A percentile compares a stretch with the other conserved stretches of the same genome.
Evolutionary conservation across 2,329 filamentous ascomycete genomes (phyloP).

Genomic region (Fusarium sambucinum): DNA sequence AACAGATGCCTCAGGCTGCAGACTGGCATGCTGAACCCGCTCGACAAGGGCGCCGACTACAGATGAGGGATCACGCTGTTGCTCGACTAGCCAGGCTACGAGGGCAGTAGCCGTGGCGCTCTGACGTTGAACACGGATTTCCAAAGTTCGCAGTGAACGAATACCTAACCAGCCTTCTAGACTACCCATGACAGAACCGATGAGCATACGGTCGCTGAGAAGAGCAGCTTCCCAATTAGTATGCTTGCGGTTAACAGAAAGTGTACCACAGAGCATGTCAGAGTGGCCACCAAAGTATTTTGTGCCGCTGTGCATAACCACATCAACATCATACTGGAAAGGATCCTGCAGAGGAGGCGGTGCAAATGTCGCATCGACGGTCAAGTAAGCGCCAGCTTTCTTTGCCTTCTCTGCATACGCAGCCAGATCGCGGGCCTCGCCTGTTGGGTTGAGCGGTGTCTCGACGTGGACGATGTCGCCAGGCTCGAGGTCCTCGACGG

Average conservation of each 20-base stretch:
- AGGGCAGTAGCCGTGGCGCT: constrained; percentile 76
- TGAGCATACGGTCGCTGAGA: constrained; percentile 75
- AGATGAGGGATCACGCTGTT: constrained; percentile 56
- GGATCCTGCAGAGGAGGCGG: constrained; percentile 91
- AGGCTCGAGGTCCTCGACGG: constrained; percentile 72
- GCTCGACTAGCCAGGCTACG: constrained; percentile 76
- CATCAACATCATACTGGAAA: constrained; percentile 82
- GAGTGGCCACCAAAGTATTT: constrained; percentile 98
- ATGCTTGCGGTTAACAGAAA: constrained; percentile 71
- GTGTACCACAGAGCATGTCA: constrained; percentile 89
- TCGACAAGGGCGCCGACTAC: constrained; percentile 67
- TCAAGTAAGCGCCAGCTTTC: constrained; percentile 77
- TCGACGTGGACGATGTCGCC: constrained; percentile 93
- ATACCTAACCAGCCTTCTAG: constrained; percentile 94
- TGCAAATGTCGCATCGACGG: constrained; percentile 92
- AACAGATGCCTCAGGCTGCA: constrained; percentile 74
- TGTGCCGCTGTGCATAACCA: constrained; percentile 92
- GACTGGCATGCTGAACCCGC: constrained; percentile 79
- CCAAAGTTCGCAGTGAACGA: constrained; percentile 85
- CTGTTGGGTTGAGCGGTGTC: constrained; percentile 92
- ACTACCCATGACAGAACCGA: constrained; percentile 88
- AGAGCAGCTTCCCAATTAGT: constrained; percentile 72
- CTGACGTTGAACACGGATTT: constrained; percentile 83
- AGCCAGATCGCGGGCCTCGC: constrained; percentile 80
- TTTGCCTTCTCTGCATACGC: constrained; percentile 80